Evolutionary conservation across 345 rosid genomes (phyloP).

Genomic region (Ricinus communis): DNA sequence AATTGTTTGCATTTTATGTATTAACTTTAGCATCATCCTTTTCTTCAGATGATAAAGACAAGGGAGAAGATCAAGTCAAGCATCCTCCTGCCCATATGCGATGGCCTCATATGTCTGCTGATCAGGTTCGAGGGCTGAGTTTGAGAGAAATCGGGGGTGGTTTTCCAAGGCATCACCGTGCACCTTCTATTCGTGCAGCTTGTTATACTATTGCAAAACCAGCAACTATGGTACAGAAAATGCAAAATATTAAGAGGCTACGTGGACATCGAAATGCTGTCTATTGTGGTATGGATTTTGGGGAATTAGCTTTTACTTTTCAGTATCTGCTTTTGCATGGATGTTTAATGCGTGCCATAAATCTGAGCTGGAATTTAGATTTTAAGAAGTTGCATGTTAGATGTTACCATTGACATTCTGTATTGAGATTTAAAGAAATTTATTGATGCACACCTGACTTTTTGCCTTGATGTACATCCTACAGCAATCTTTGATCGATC

Average conservation of each 20-base stretch:
- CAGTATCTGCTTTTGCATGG: not conserved
- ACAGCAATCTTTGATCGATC: slow-evolving; percentile 94
- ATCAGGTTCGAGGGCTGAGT: slow-evolving; percentile 84
- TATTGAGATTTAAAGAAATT: not conserved
- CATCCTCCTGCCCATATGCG: slow-evolving; percentile 69
- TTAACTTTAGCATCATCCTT: slow-evolving; percentile 15
- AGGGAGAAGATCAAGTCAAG: slow-evolving; percentile 39
- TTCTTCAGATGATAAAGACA: slow-evolving; percentile 52
- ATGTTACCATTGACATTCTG: not conserved
- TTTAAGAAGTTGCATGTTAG: not conserved
- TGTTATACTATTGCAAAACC: slow-evolving; percentile 95
- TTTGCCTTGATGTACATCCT: slow-evolving; percentile 33
- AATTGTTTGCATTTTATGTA: slow-evolving; percentile 9
- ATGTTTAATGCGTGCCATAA: not conserved
- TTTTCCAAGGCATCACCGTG: slow-evolving; percentile 88
- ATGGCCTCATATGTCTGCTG: slow-evolving; percentile 94
- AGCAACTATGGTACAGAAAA: slow-evolving; percentile 86
- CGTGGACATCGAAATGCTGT: slow-evolving; percentile 98
- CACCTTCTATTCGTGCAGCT: slow-evolving; percentile 93
- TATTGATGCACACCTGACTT: slow-evolving; percentile 5
- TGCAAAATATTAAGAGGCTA: slow-evolving; percentile 89
- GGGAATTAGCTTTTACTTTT: slow-evolving; percentile 2
- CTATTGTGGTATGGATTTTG: slow-evolving; percentile 76
- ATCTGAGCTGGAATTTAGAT: not conserved
- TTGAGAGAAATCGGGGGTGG: slow-evolving; percentile 99